Percentiles rank a stretch among this genome's conserved stretches.
Conservation (phyloP, 2,329 filamentous ascomycete species). For the Fusarium sp. region DNA sequence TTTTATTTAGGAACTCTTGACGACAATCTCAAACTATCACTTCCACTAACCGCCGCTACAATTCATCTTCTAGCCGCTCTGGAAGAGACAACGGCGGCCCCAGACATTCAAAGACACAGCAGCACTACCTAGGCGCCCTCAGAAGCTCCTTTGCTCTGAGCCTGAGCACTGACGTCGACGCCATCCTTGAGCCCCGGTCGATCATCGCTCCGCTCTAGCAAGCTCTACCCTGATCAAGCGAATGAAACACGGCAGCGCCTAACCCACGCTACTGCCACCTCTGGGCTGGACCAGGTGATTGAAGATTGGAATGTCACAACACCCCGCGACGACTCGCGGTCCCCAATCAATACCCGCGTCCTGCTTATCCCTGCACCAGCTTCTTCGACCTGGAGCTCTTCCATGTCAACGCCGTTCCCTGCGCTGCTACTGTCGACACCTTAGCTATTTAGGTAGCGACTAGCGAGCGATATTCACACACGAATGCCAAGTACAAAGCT, state of each 20-base stretch:
- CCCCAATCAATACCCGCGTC: constrained; percentile 43
- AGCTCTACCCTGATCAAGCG: constrained; percentile 44
- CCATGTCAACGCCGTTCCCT: constrained; percentile 7
- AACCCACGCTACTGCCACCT: constrained; percentile 45
- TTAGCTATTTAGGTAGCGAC: background rate
- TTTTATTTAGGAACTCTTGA: constrained; percentile 19
- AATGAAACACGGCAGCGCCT: constrained; percentile 52
- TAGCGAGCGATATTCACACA: constrained; percentile 16
- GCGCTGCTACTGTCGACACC: constrained; percentile 7
- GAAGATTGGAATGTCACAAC: constrained; percentile 47
- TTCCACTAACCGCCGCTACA: constrained; percentile 21
- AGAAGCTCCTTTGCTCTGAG: constrained; percentile 28
- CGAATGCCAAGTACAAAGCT: constrained; percentile 4
- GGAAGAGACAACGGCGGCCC: constrained; percentile 25
- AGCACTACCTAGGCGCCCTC: constrained; percentile 34
- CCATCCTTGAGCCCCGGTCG: constrained; percentile 43
- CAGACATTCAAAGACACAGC: constrained; percentile 13
- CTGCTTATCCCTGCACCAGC: constrained; percentile 37
- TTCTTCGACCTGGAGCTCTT: constrained; percentile 23
- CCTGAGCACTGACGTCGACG: constrained; percentile 44
- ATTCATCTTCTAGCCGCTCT: constrained; percentile 35
- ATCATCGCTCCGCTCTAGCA: constrained; percentile 47
- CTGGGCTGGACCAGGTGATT: constrained; percentile 46
- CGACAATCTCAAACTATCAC: constrained; percentile 25
- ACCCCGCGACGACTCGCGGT: constrained; percentile 41